Conservation (phyloP, 2,329 filamentous ascomycete genomes). For the Elsinoe australis region DNA sequence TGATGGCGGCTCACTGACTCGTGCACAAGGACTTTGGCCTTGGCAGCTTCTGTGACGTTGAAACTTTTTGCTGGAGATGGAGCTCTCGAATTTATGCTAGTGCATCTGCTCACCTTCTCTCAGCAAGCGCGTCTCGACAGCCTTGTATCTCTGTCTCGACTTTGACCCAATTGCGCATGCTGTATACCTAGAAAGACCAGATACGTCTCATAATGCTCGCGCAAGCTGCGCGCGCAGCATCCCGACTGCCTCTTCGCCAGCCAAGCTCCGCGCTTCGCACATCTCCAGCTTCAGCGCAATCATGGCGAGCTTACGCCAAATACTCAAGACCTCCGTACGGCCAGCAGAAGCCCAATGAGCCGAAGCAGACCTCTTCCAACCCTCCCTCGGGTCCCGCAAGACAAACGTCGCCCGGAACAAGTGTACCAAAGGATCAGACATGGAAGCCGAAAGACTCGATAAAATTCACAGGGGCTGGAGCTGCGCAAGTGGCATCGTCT, state of each 20-base stretch:
- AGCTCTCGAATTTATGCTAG: too few species aligned
- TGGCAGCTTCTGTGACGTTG: neutral
- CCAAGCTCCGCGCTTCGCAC: neutral
- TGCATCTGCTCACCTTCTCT: too few species aligned
- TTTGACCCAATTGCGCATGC: too few species aligned
- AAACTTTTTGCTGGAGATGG: neutral
- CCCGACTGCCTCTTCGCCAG: conserved; percentile 13
- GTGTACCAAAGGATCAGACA: conserved; percentile 32
- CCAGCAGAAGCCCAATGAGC: conserved; percentile 1
- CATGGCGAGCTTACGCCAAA: conserved; percentile 13
- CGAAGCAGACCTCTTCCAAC: conserved; percentile 20
- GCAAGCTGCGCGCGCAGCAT: conserved; percentile 15
- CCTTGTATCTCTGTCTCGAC: neutral
- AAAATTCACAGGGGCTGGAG: conserved; percentile 30
- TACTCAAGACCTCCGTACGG: conserved; percentile 10
- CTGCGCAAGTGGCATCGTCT: conserved; percentile 20
- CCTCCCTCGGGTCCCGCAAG: conserved; percentile 23
- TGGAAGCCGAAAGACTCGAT: conserved; percentile 37
- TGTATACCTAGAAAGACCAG: neutral
- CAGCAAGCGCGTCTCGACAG: neutral
- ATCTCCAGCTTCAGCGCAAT: neutral
- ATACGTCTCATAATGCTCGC: conserved; percentile 10
- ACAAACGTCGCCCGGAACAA: conserved; percentile 30
- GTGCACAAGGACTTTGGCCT: neutral
- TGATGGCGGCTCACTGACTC: neutral